A percentile compares a stretch with the other conserved stretches of the same genome.
Evolutionary conservation across 2,329 filamentous ascomycete species (phyloP).

Genomic region (Aspergillus sclerotialis): DNA sequence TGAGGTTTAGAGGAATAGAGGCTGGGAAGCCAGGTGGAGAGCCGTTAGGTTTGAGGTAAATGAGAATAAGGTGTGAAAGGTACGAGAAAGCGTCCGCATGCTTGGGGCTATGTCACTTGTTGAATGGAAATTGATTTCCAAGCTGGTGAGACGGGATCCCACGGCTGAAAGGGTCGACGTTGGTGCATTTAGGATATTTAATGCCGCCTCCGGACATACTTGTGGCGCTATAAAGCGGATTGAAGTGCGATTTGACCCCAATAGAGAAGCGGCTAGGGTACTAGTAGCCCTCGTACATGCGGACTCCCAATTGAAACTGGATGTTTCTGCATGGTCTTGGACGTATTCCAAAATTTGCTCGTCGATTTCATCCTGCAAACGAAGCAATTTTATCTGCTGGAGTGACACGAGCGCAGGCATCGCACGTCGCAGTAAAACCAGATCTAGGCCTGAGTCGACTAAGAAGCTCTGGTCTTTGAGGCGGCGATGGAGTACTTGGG

Average conservation of each 20-base stretch:
- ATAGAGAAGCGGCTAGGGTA: conserved; percentile 51
- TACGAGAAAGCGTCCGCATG: conserved; percentile 50
- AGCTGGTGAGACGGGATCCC: conserved; percentile 51
- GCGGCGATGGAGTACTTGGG: conserved; percentile 23
- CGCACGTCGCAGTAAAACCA: conserved; percentile 46
- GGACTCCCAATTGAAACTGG: conserved; percentile 53
- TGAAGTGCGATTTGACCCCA: conserved; percentile 50
- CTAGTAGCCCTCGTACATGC: conserved; percentile 57
- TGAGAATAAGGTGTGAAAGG: conserved; percentile 53
- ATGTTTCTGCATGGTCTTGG: conserved; percentile 39
- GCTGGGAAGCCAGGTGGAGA: conserved; percentile 57
- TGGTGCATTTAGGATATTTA: conserved; percentile 43
- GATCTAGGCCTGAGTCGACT: conserved; percentile 45
- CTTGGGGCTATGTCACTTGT: conserved; percentile 49
- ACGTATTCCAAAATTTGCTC: conserved; percentile 48
- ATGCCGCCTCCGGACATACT: conserved; percentile 54
- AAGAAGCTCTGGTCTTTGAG: conserved; percentile 39
- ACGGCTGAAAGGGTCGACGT: conserved; percentile 44
- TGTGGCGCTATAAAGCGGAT: conserved; percentile 57
- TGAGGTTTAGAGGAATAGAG: conserved; percentile 49
- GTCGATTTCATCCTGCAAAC: conserved; percentile 55
- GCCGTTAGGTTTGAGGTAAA: conserved; percentile 55
- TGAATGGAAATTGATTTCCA: conserved; percentile 59
- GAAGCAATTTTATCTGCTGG: conserved; percentile 58
- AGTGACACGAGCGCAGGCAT: conserved; percentile 53